These are phyloP conservation scores for Chaetomiaceae sp. DNA, from an alignment of 2,329 filamentous ascomycete genomes.

Conservation along the genomic window DNA sequence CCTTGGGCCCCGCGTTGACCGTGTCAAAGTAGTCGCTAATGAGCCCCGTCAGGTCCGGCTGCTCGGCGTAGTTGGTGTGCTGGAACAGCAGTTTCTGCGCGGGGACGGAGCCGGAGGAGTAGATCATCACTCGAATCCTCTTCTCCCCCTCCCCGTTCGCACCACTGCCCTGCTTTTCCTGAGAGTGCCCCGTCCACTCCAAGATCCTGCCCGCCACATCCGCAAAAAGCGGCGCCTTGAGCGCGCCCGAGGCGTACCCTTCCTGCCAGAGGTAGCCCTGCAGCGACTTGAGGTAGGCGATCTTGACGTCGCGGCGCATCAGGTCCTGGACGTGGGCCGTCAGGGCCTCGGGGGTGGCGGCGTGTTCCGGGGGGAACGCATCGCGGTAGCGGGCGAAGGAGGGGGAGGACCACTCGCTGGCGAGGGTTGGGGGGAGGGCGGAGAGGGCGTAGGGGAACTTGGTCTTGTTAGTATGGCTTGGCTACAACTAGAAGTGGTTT, in stretches of 20 bases:
- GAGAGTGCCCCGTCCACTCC: constrained; percentile 45
- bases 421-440: constrained; percentile 60
- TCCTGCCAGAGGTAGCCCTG: constrained; percentile 75
- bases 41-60: constrained; percentile 54
- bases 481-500: background rate
- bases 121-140: constrained; percentile 64
- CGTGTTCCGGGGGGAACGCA: constrained; percentile 65
- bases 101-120: constrained; percentile 74
- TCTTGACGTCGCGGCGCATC: constrained; percentile 68
- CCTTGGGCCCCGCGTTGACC: constrained; percentile 73
- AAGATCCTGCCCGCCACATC: constrained; percentile 65
- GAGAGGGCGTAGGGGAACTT: constrained; percentile 75
- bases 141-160: constrained; percentile 30
- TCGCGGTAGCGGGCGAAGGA: constrained; percentile 63
- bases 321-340: constrained; percentile 66
- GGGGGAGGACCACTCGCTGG: constrained; percentile 61
- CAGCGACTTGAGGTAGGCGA: constrained; percentile 71
- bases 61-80: constrained; percentile 55
- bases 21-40: constrained; percentile 74
- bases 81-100: constrained; percentile 77
- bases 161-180: background rate
- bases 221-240: constrained; percentile 68
- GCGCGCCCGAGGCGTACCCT: constrained; percentile 65
- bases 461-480: background rate
- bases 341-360: constrained; percentile 54